Percentiles rank a stretch among this genome's conserved stretches.
phyloP scores from a whole-genome alignment of 2,329 filamentous ascomycete genomes.

The Achaetomium macrosporum region DNA sequence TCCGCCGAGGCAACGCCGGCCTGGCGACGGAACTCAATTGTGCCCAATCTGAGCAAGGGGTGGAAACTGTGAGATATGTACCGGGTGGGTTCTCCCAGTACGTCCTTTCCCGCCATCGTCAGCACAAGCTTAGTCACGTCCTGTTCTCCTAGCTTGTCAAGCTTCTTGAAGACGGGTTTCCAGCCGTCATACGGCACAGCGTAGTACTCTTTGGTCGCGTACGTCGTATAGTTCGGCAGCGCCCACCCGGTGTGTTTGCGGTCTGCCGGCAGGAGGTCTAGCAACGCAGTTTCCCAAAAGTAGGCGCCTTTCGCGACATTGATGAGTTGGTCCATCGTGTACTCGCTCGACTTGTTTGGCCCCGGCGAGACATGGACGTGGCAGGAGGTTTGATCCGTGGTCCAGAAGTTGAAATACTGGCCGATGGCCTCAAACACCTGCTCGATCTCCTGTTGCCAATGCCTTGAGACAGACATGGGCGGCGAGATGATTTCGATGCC shows the following conservation, averaged over 20 bases:
- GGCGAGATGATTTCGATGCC: slow-evolving; percentile 2
- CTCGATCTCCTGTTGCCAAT: neutral
- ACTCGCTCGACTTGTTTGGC: neutral
- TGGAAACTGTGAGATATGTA: neutral
- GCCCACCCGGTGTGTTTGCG: neutral
- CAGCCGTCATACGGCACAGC: neutral
- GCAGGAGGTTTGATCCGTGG: neutral
- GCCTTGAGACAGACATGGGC: neutral
- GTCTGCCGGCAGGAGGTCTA: neutral
- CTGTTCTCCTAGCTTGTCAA: neutral
- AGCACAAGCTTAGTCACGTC: too few species aligned
- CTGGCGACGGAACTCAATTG: slow-evolving; percentile 2
- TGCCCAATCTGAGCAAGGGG: neutral
- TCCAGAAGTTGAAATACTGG: neutral
- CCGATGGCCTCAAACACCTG: neutral
- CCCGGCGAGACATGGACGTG: slow-evolving; percentile 3
- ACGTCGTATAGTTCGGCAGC: neutral
- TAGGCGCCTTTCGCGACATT: neutral
- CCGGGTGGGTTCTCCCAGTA: too few species aligned
- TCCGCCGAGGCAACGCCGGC: slow-evolving; percentile 3
- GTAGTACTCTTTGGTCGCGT: neutral
- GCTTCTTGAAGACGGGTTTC: neutral
- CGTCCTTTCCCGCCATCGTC: too few species aligned
- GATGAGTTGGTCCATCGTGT: neutral
- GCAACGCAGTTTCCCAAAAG: neutral